phyloP scores from a whole-genome alignment of 805 yeast genomes.

The Candida namnaoensis region DNA sequence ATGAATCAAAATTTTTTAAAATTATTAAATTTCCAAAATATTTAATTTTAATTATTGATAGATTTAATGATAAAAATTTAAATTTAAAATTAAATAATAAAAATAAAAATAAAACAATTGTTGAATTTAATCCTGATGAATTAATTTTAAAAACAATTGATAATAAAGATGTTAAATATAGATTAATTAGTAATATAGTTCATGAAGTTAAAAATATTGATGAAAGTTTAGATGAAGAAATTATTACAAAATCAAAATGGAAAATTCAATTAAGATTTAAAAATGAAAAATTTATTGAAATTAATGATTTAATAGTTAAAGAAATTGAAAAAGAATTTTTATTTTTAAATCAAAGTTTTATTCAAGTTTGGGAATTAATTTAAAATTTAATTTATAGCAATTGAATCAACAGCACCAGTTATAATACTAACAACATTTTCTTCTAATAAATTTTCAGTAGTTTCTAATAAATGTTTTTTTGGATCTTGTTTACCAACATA shows the following conservation, averaged over 20 bases:
- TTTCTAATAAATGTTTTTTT: conserved; percentile 88
- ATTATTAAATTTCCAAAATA: conserved; percentile 40
- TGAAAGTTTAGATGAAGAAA: conserved; percentile 6
- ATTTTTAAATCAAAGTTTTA: conserved; percentile 50
- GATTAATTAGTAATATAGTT: conserved; percentile 40
- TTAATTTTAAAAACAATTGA: conserved; percentile 23
- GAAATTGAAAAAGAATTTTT: conserved; percentile 47
- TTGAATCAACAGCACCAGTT: conserved; percentile 83
- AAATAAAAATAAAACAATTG: conserved; percentile 51
- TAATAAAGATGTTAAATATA: conserved; percentile 22
- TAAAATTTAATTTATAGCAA: conserved; percentile 62
- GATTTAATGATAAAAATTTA: conserved; percentile 32
- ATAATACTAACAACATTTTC: conserved; percentile 82
- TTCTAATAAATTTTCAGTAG: conserved; percentile 80
- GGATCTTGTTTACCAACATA: conserved; percentile 99
- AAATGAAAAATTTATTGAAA: conserved; percentile 45
- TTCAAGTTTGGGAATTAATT: conserved; percentile 57
- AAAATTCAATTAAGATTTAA: conserved; percentile 38
- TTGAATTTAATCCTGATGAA: conserved; percentile 40
- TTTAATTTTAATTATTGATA: conserved; percentile 47
- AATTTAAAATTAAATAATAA: conserved; percentile 25
- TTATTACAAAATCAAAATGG: conserved; percentile 21
- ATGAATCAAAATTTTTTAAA: conserved; percentile 26
- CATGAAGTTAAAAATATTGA: conserved; percentile 14
- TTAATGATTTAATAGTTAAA: conserved; percentile 41